Conservation (phyloP, 139 green algal species). For the Parachlorella kessleri region DNA sequence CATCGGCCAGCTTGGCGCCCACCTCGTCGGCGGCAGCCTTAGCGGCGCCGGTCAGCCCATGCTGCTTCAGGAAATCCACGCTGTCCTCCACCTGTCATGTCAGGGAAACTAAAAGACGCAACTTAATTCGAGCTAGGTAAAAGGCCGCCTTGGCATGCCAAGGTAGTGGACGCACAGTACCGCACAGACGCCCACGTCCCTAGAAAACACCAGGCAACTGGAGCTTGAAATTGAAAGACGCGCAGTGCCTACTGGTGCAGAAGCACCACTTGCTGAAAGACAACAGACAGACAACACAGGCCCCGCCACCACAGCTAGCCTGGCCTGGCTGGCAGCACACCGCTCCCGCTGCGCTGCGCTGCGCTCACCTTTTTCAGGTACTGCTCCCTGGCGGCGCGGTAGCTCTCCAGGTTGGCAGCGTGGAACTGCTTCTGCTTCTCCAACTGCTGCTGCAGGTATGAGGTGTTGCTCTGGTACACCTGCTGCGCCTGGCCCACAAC, state of each 20-base stretch:
- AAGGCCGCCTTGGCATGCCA: no score
- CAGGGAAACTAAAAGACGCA: no score
- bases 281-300: neutral
- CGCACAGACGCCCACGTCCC: no score
- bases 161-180: no score
- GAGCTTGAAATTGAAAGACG: neutral
- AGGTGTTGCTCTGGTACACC: conserved; percentile 37
- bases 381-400: conserved; percentile 36
- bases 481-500: conserved; percentile 15
- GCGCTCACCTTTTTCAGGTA: conserved; percentile 49
- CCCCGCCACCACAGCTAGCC: no score
- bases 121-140: no score
- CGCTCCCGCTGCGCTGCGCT: no score
- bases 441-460: conserved; percentile 25
- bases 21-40: conserved; percentile 47
- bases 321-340: no score
- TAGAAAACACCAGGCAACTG: no score
- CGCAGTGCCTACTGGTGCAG: neutral
- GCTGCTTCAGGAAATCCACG: conserved; percentile 44
- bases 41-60: conserved; percentile 41
- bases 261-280: neutral
- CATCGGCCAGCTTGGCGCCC: conserved; percentile 38
- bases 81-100: conserved; percentile 43
- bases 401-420: conserved; percentile 44
- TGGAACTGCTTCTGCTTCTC: conserved; percentile 45